Evolutionary conservation across 345 rosid species (phyloP).

Genomic region (Acer yangbiense): DNA sequence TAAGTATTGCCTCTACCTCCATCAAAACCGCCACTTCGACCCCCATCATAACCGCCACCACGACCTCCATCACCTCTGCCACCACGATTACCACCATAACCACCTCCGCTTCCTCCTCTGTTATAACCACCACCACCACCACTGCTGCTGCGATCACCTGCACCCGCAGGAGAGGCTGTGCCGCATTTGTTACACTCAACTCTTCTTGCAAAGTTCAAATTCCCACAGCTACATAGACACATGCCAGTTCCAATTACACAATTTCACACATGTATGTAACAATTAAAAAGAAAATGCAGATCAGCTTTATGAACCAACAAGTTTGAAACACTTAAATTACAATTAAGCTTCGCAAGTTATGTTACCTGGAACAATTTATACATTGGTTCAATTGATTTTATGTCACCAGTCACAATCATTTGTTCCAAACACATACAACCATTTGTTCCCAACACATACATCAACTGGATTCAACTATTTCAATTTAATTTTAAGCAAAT

Average conservation of each 20-base stretch:
- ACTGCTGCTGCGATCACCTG: conserved; percentile 44
- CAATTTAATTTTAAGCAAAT: neutral
- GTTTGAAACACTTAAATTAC: neutral
- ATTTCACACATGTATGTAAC: conserved; percentile 4
- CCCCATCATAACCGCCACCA: conserved; percentile 57
- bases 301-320: neutral
- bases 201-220: conserved; percentile 93
- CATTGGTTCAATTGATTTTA: neutral
- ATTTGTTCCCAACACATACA: too few species aligned
- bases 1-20: conserved; percentile 53
- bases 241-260: conserved; percentile 34
- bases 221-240: conserved; percentile 84
- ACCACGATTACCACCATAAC: conserved; percentile 48
- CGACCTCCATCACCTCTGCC: conserved; percentile 48
- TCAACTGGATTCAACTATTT: neutral
- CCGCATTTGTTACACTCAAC: conserved; percentile 97
- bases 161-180: conserved; percentile 71
- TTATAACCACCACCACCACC: conserved; percentile 44
- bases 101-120: conserved; percentile 66
- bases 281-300: neutral
- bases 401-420: neutral
- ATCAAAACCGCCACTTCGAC: conserved; percentile 45
- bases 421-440: neutral
- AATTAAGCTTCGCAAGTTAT: neutral
- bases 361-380: too few species aligned